Conservation (phyloP, 106 monocot species). For the Narthecium ossifragum region DNA sequence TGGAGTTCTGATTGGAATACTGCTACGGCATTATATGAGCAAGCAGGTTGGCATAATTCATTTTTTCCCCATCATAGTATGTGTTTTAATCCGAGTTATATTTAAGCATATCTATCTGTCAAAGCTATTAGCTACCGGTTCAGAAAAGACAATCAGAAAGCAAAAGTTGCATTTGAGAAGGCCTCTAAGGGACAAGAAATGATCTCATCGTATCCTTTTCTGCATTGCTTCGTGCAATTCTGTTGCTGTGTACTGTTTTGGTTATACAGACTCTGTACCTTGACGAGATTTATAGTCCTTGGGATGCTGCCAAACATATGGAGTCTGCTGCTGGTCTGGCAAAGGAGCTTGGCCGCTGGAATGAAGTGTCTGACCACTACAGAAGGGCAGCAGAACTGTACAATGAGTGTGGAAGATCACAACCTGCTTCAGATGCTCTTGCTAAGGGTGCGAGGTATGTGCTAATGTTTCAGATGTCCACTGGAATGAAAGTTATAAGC, state of each 20-base stretch:
- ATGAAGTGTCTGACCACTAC: slow-evolving; percentile 83
- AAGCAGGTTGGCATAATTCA: slow-evolving; percentile 44
- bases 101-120: slow-evolving; percentile 24
- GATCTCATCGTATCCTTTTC: slow-evolving; percentile 72
- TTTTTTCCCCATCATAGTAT: neutral
- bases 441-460: slow-evolving; percentile 86
- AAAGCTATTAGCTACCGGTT: slow-evolving; percentile 80
- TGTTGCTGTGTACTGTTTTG: neutral
- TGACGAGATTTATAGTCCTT: slow-evolving; percentile 61
- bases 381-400: slow-evolving; percentile 88
- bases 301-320: slow-evolving; percentile 99
- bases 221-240: too few relatives aligned
- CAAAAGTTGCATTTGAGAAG: slow-evolving; percentile 95
- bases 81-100: neutral
- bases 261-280: slow-evolving; percentile 12
- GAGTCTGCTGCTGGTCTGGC: slow-evolving; percentile 92
- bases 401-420: slow-evolving; percentile 88
- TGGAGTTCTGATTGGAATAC: slow-evolving; percentile 78
- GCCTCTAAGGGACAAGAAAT: slow-evolving; percentile 99
- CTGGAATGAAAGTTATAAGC: neutral
- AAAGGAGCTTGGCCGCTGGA: slow-evolving; percentile 86
- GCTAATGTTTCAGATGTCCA: neutral
- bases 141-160: slow-evolving; percentile 70
- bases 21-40: slow-evolving; percentile 59
- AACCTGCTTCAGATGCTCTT: slow-evolving; percentile 97